Percentiles rank a stretch among this genome's conserved stretches.
phyloP scores from a whole-genome alignment of 2,329 filamentous ascomycete species.

The Domatiomyces globalis region DNA sequence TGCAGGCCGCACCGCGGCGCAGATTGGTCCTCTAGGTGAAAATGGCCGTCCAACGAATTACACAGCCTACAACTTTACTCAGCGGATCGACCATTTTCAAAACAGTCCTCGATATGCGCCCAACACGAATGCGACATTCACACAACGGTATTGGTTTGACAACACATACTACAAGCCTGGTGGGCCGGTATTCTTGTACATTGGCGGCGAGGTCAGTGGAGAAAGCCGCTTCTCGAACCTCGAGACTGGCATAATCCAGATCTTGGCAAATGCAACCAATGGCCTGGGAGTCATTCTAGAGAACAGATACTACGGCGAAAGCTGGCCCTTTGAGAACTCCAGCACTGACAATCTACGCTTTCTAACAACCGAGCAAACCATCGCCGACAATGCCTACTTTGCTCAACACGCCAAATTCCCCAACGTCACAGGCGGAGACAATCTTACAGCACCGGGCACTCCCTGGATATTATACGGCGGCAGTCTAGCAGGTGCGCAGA shows the following conservation, averaged over 20 bases:
- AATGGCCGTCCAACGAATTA: conserved; percentile 14
- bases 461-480: conserved; percentile 36
- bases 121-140: conserved; percentile 31
- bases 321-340: conserved; percentile 24
- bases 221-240: conserved; percentile 31
- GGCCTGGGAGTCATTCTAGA: conserved; percentile 37
- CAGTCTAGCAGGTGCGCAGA: conserved; percentile 32
- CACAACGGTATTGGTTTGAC: conserved; percentile 42
- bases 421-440: conserved; percentile 16
- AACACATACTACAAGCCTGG: conserved; percentile 40
- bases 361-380: conserved; percentile 30
- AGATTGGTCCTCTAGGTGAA: conserved; percentile 9
- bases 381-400: conserved; percentile 33
- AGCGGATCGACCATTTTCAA: conserved; percentile 15
- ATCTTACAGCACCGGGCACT: conserved; percentile 27
- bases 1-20: conserved; percentile 6
- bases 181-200: conserved; percentile 35
- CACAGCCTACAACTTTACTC: conserved; percentile 10
- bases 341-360: conserved; percentile 29
- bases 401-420: conserved; percentile 23
- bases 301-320: conserved; percentile 29
- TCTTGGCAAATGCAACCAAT: conserved; percentile 40
- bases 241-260: conserved; percentile 36
- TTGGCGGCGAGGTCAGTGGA: conserved; percentile 23
- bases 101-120: conserved; percentile 10